These are phyloP conservation scores for Pseudozyma pruni DNA, from an alignment of 1,284 basidiomycete species.

Conservation along the genomic window DNA sequence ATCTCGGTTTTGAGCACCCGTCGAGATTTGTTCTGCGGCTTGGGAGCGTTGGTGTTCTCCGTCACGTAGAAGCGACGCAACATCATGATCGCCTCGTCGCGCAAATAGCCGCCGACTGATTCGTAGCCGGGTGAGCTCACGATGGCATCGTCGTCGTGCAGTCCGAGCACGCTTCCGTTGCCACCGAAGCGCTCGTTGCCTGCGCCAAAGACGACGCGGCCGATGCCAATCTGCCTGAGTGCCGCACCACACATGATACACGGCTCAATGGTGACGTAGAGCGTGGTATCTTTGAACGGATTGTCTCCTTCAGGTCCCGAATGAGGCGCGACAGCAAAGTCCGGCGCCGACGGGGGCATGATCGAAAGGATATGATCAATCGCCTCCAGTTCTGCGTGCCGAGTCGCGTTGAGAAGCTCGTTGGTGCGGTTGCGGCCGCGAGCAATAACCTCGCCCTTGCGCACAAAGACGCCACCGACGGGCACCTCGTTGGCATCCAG, in stretches of 20 bases:
- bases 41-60: conserved; percentile 81
- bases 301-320: conserved; percentile 52
- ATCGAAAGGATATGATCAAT: conserved; percentile 82
- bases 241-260: conserved; percentile 99
- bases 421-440: conserved; percentile 92
- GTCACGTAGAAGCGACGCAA: conserved; percentile 94
- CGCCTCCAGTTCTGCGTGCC: conserved; percentile 97
- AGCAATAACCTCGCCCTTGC: conserved; percentile 79
- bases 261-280: conserved; percentile 98
- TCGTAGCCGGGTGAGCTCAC: conserved; percentile 75
- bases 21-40: conserved; percentile 62
- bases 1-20: conserved; percentile 65
- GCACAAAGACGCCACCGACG: conserved; percentile 95
- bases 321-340: conserved; percentile 59
- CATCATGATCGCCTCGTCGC: conserved; percentile 95
- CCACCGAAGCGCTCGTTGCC: conserved; percentile 97
- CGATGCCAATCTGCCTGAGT: conserved; percentile 90
- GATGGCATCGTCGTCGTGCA: conserved; percentile 72
- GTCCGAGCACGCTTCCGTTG: conserved; percentile 90
- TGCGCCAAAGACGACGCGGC: conserved; percentile 90
- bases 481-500: conserved; percentile 87
- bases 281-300: conserved; percentile 79
- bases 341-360: conserved; percentile 68
- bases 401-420: conserved; percentile 79
- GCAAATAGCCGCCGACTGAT: conserved; percentile 82